Conservation (phyloP, 2,329 filamentous ascomycete species). For the Neofusicoccum parvum region DNA sequence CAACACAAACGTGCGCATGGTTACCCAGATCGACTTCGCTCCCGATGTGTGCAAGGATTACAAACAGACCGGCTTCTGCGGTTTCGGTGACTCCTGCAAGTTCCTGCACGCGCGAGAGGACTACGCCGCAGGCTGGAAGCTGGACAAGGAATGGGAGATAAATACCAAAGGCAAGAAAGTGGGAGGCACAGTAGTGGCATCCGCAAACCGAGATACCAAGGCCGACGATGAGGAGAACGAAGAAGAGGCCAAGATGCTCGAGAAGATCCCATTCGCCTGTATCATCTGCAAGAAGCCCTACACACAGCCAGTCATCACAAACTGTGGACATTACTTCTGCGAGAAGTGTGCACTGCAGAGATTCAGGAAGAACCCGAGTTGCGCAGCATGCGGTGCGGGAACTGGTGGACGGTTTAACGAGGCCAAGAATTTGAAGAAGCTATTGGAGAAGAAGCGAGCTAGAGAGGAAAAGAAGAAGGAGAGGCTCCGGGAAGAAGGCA, state of each 20-base stretch:
- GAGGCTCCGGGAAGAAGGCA: constrained; percentile 56
- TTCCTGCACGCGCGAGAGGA: constrained; percentile 76
- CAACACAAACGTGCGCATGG: constrained; percentile 78
- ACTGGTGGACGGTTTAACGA: constrained; percentile 90
- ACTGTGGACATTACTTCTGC: constrained; percentile 96
- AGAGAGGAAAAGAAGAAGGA: constrained; percentile 61
- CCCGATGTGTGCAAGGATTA: constrained; percentile 96
- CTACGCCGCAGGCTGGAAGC: constrained; percentile 90
- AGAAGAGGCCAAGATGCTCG: constrained; percentile 71
- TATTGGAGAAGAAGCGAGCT: constrained; percentile 74
- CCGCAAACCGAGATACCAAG: constrained; percentile 53
- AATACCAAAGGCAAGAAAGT: constrained; percentile 66
- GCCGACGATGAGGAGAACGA: constrained; percentile 53
- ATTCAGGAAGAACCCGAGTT: constrained; percentile 84
- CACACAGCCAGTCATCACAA: constrained; percentile 78
- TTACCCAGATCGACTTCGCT: constrained; percentile 87
- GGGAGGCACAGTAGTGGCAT: constrained; percentile 56
- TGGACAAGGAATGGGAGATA: constrained; percentile 92
- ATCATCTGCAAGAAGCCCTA: constrained; percentile 82
- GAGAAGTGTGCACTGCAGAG: constrained; percentile 83
- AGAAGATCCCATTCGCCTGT: constrained; percentile 87
- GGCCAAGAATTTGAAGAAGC: constrained; percentile 78
- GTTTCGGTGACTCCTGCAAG: constrained; percentile 80
- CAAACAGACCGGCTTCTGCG: constrained; percentile 68
- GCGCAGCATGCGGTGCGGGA: constrained; percentile 80